Percentiles rank a stretch among this genome's conserved stretches.
Conservation (phyloP, 768 basidiomycete species). For the Trametes cinnabarina region DNA sequence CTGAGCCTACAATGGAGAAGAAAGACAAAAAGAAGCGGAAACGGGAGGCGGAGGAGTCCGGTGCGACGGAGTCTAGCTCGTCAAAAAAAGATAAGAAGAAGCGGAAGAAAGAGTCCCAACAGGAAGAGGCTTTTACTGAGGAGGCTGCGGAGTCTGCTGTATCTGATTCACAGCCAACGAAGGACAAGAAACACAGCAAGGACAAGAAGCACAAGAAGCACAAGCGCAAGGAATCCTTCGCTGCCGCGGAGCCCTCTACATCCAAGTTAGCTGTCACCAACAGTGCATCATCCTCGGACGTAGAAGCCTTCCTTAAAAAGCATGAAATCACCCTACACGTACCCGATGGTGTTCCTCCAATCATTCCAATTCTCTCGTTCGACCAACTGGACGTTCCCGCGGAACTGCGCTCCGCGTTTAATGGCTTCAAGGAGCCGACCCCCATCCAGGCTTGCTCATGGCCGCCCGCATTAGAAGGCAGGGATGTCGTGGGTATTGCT, state of each 20-base stretch:
- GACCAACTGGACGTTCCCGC: constrained; percentile 65
- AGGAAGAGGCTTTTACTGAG: constrained; percentile 20
- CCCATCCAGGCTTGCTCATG: constrained; percentile 96
- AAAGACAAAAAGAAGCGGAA: constrained; percentile 45
- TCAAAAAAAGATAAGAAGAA: constrained; percentile 39
- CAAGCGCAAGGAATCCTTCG: constrained; percentile 32
- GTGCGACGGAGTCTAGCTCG: constrained; percentile 9
- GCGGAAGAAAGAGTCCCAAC: constrained; percentile 35
- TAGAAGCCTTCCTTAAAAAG: constrained; percentile 62
- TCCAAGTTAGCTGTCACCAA: constrained; percentile 24
- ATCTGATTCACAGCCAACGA: constrained; percentile 8
- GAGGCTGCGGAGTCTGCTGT: constrained; percentile 11
- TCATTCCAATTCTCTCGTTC: constrained; percentile 74
- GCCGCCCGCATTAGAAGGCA: constrained; percentile 79
- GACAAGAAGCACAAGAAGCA: constrained; percentile 32
- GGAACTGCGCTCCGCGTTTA: constrained; percentile 60
- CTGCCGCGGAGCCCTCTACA: constrained; percentile 17
- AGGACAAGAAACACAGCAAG: constrained; percentile 36
- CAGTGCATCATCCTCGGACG: constrained; percentile 39
- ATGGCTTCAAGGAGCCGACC: constrained; percentile 80
- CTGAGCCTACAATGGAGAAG: constrained; percentile 25
- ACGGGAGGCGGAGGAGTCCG: constrained; percentile 31
- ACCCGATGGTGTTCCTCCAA: constrained; percentile 41
- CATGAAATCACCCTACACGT: constrained; percentile 74
- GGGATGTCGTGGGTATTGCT: constrained; percentile 93